These are phyloP conservation scores for Cenchrus fungigraminus DNA, from an alignment of 176 grass and related monocot genomes.

Conservation along the genomic window DNA sequence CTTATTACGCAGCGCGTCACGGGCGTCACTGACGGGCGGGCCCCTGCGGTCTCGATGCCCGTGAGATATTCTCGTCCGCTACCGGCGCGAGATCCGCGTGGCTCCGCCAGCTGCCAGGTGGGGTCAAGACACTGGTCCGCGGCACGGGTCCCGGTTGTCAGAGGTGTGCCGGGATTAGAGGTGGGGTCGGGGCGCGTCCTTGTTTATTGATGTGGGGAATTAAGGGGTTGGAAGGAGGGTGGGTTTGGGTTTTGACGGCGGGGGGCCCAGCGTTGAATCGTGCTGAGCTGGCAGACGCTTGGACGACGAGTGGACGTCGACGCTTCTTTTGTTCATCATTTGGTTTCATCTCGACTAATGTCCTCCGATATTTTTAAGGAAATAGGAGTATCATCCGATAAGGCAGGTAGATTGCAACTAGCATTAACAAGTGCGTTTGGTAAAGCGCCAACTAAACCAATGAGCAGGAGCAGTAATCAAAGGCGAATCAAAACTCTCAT, in stretches of 20 bases:
- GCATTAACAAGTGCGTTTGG: constrained; percentile 31
- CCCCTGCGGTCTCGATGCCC: constrained; percentile 15
- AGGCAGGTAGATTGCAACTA: not conserved
- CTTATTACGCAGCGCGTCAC: constrained; percentile 32
- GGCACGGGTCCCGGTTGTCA: rapidly evolving
- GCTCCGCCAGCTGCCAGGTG: not conserved
- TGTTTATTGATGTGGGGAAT: not conserved
- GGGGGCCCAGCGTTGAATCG: constrained; percentile 26
- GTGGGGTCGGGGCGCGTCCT: not conserved
- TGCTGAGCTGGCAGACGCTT: constrained; percentile 35
- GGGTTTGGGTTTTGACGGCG: constrained; percentile 45
- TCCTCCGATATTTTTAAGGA: not conserved
- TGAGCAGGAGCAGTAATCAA: not conserved
- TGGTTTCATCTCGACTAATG: not conserved
- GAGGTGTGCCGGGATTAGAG: rapidly evolving
- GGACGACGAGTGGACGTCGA: not conserved
- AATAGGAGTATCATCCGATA: not conserved
- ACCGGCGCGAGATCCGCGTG: rapidly evolving
- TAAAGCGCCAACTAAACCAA: constrained; percentile 14
- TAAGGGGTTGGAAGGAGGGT: not conserved
- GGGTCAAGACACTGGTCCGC: not conserved
- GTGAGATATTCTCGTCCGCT: constrained; percentile 32
- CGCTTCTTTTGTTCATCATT: not conserved
- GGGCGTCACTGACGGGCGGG: constrained; percentile 5
- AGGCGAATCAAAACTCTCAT: not conserved